These are phyloP conservation scores for Primulina eburnea DNA, from an alignment of 257 asterid genomes.

Conservation along the genomic window DNA sequence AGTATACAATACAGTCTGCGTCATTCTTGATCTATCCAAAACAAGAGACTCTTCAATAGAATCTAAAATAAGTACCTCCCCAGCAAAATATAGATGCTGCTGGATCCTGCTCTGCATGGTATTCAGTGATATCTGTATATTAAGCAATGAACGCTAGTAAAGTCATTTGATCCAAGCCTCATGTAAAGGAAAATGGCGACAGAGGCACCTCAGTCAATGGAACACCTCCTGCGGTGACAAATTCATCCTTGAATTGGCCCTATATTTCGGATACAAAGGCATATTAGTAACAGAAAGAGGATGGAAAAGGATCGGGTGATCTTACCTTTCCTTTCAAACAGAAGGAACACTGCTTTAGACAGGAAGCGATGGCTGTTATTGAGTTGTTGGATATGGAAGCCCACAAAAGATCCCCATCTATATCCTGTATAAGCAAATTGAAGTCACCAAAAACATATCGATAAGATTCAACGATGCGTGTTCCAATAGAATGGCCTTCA, in stretches of 20 bases:
- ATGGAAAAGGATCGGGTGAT: conserved; percentile 7
- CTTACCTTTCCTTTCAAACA: conserved; percentile 76
- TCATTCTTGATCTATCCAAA: neutral
- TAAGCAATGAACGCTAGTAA: conserved; percentile 16
- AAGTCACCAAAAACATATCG: conserved; percentile 19
- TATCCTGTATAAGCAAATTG: conserved; percentile 43
- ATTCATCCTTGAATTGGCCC: conserved; percentile 99
- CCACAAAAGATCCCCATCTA: conserved; percentile 72
- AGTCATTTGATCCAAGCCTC: neutral
- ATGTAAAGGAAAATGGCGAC: conserved; percentile 9
- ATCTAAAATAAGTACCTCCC: conserved; percentile 59
- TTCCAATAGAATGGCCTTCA: conserved; percentile 27
- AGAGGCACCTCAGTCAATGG: conserved; percentile 86
- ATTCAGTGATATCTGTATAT: conserved; percentile 58
- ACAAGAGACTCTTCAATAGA: neutral
- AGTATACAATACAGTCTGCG: neutral
- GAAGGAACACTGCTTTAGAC: conserved; percentile 61
- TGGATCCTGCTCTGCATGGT: conserved; percentile 82
- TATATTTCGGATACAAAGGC: conserved; percentile 26
- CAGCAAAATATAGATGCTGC: conserved; percentile 71
- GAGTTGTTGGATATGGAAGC: conserved; percentile 67
- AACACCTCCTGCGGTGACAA: conserved; percentile 96
- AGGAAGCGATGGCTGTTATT: conserved; percentile 50
- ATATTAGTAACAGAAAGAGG: conserved; percentile 16
- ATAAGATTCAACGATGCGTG: conserved; percentile 24